Base-by-base conservation (phyloP, 2,329 filamentous ascomycete genomes). In the Fusarium sp. region DNA sequence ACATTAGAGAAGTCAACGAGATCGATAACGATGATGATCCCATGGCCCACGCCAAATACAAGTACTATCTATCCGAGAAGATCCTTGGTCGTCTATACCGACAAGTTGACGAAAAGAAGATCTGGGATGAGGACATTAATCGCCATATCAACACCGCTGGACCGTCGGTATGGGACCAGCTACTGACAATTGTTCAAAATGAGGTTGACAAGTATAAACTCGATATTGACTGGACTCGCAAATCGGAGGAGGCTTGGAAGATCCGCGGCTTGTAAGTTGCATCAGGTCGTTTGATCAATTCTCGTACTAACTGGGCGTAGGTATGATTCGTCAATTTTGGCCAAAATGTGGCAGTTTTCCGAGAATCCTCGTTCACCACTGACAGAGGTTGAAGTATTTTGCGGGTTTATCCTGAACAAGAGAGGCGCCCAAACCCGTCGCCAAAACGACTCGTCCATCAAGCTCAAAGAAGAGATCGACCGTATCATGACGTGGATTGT, bases 41-140 rank as follows among this genome's bases (percentile, higher is more conserved):
- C 18, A 81, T 87, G 28, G 79, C 81, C 2, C 79, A 81, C 0
- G 80, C 83, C 0, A 79, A 71, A 7, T 81, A 84, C 27, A 78
- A 79, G 5, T 95, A 89, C 75, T 94, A 96, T 76, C 79, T 78
- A 32, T 93, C 90, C 3, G 72, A 88, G 0, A 93, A 92, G 69
- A 82, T 91, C 0, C 84, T 96, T 0, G 93, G 93, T 0, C 79
- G 84, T 7, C 82, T 97, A 0, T 96, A 92, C 75, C 88, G 92
- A 3, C 86, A 84, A 0, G 89, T 97, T 13, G 88, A 97, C 71
- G 93, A 96, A 77, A 83, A 84, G 47, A 84, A 85, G 55, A 91
- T 94, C 45, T 90, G 90, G 82, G 72, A 78, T 11, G 76, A 85
- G 7, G 78, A 89, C 18, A 83, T 86, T 41, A 81, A 77, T 46